phyloP scores from a whole-genome alignment of 805 yeast species.

The Candida awuae region DNA sequence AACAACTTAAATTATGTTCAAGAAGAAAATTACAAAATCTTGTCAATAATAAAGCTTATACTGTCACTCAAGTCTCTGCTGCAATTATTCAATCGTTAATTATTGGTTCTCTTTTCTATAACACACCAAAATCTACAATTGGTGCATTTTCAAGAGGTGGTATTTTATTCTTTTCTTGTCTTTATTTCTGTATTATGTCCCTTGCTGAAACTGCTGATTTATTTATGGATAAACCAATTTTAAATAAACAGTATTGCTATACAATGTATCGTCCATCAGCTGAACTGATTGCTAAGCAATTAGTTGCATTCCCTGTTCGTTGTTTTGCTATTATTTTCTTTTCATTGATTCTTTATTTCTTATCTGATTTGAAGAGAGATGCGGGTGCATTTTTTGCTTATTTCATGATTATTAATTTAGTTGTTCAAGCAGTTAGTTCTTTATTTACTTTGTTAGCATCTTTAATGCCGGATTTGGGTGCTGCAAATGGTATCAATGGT shows the following conservation, averaged over 20 bases:
- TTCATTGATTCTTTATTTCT: constrained; percentile 39
- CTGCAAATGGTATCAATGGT: neutral
- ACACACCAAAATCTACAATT: constrained; percentile 13
- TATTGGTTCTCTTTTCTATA: constrained; percentile 42
- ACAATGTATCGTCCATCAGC: constrained; percentile 62
- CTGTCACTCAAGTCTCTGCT: constrained; percentile 41
- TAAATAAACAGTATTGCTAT: constrained; percentile 55
- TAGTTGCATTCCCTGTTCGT: constrained; percentile 50
- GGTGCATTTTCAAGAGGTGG: constrained; percentile 47
- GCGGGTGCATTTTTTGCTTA: neutral
- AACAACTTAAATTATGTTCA: neutral
- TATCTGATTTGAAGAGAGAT: constrained; percentile 23
- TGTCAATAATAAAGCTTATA: constrained; percentile 43
- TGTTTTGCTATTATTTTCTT: constrained; percentile 41
- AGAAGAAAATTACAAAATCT: constrained; percentile 21
- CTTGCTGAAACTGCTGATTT: constrained; percentile 54
- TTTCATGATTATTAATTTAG: neutral
- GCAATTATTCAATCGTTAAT: constrained; percentile 48
- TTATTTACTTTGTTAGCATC: neutral
- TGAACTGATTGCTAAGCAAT: constrained; percentile 47
- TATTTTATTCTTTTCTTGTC: constrained; percentile 49
- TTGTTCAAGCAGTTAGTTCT: neutral
- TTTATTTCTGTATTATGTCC: constrained; percentile 53
- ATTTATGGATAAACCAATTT: constrained; percentile 53
- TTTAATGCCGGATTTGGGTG: neutral